Evolutionary conservation across 2,329 filamentous ascomycete genomes (phyloP).

Genomic region (Rutstroemia sp.): DNA sequence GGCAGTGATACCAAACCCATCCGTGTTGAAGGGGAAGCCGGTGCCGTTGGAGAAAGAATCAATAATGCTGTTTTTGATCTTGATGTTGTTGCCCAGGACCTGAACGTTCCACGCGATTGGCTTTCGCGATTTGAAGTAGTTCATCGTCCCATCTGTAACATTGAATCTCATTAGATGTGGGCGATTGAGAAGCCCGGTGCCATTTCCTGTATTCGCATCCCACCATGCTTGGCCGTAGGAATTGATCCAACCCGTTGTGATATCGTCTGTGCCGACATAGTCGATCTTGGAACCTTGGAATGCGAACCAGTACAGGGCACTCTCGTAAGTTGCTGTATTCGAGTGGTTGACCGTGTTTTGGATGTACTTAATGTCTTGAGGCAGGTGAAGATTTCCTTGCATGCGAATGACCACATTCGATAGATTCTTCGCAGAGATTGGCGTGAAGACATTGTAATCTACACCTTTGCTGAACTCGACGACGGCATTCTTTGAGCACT

Average conservation of each 20-base stretch:
- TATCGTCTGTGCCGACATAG: conserved; percentile 30
- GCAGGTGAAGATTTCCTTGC: conserved; percentile 37
- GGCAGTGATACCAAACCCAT: conserved; percentile 30
- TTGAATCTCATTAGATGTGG: conserved; percentile 36
- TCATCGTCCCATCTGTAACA: conserved; percentile 31
- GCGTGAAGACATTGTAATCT: conserved; percentile 37
- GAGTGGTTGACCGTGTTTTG: conserved; percentile 31
- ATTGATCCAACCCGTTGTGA: conserved; percentile 37
- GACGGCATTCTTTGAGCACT: conserved; percentile 30
- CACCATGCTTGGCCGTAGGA: conserved; percentile 40
- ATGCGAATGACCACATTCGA: conserved; percentile 36
- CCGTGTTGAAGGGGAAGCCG: conserved; percentile 19
- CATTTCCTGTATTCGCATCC: conserved; percentile 35
- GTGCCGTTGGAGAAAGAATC: conserved; percentile 16
- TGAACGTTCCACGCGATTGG: conserved; percentile 38
- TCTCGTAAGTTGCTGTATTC: conserved; percentile 24
- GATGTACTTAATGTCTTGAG: conserved; percentile 33
- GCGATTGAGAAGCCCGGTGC: conserved; percentile 32
- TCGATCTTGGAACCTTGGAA: conserved; percentile 30
- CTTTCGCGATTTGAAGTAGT: conserved; percentile 36
- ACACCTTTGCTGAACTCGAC: conserved; percentile 34
- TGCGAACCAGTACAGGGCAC: conserved; percentile 32
- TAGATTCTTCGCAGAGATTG: conserved; percentile 32
- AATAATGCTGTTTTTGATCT: conserved; percentile 34
- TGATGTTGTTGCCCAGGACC: conserved; percentile 34